Evolutionary conservation across 768 basidiomycete genomes (phyloP).

Genomic region (Leccinellum luteum): DNA sequence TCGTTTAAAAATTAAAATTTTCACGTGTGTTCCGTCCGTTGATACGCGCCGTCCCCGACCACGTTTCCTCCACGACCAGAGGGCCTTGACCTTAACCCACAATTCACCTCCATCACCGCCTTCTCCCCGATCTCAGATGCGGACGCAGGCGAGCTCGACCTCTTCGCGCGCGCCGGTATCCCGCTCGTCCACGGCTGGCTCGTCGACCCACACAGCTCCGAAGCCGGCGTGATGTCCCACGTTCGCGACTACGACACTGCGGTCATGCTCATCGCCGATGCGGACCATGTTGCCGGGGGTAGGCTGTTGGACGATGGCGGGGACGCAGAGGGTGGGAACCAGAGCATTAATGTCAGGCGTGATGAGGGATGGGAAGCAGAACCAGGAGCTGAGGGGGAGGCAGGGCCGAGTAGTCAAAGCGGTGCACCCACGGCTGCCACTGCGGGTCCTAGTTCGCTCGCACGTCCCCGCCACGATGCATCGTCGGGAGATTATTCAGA

Average conservation of each 20-base stretch:
- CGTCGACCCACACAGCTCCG: slow-evolving; percentile 45
- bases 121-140: slow-evolving; percentile 56
- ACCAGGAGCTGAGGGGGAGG: slow-evolving; percentile 2
- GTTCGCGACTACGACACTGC: slow-evolving; percentile 72
- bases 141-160: slow-evolving; percentile 72
- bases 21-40: not conserved
- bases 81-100: slow-evolving; percentile 88
- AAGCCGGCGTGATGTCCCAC: slow-evolving; percentile 50
- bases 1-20: not conserved
- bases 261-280: slow-evolving; percentile 72
- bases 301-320: slow-evolving; percentile 40
- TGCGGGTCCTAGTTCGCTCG: slow-evolving; percentile 7
- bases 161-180: slow-evolving; percentile 83
- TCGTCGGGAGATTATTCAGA: slow-evolving; percentile 38
- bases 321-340: not conserved
- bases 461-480: not conserved
- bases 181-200: slow-evolving; percentile 86
- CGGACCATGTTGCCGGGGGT: slow-evolving; percentile 69
- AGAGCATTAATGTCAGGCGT: not conserved
- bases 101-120: slow-evolving; percentile 66
- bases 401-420: slow-evolving; percentile 12
- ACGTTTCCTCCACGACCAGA: slow-evolving; percentile 36
- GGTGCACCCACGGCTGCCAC: slow-evolving; percentile 1
- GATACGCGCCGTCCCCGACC: not conserved
- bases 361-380: not conserved